Conservation (phyloP, 164 flowering plant species). For the Tinospora cordifolia region DNA sequence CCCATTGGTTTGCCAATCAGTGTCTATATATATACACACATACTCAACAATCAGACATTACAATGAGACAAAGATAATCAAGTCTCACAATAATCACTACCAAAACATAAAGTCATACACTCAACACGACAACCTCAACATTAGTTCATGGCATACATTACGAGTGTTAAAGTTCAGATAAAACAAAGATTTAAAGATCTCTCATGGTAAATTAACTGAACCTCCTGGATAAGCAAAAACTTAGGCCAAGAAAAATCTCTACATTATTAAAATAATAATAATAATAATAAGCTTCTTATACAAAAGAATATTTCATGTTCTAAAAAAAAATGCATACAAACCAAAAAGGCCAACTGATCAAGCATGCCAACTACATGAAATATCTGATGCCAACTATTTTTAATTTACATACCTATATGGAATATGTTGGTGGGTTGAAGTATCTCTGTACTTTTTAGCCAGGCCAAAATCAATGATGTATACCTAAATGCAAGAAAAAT, state of each 20-base stretch:
- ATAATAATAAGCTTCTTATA: not conserved
- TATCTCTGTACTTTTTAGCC: constrained; percentile 59
- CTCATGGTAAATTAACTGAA: not conserved
- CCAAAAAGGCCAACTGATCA: not conserved
- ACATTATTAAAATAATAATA: no score
- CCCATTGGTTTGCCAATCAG: no score
- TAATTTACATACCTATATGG: constrained; percentile 62
- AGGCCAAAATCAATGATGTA: constrained; percentile 57
- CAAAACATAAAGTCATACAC: not conserved
- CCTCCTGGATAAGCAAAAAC: not conserved
- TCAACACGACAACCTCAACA: not conserved
- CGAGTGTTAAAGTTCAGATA: not conserved
- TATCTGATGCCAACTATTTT: not conserved
- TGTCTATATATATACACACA: no score
- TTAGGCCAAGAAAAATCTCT: not conserved
- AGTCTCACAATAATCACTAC: not conserved
- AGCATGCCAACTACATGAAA: not conserved
- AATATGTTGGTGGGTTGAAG: constrained; percentile 55
- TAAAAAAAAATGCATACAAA: not conserved
- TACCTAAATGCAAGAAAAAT: constrained; percentile 29
- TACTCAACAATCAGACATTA: no score
- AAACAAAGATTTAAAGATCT: not conserved
- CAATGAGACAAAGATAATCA: not conserved
- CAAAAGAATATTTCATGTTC: not conserved
- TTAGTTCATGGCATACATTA: not conserved